phyloP scores from a whole-genome alignment of 768 basidiomycete species.

The Filobasidium wieringae region DNA sequence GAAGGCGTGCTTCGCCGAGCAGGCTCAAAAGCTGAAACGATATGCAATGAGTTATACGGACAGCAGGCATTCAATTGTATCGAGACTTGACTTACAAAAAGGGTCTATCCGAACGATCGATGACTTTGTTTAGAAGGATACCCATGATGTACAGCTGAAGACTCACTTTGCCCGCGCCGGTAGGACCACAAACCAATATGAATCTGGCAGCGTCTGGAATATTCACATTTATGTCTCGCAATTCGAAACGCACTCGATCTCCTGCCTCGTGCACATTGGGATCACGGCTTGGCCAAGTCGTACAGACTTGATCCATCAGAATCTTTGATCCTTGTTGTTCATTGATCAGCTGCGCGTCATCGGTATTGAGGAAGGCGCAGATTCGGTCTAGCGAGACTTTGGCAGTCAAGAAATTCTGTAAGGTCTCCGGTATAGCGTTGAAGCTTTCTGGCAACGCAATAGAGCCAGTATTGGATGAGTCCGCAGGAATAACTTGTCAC shows the following conservation, averaged over 20 bases:
- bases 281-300: constrained; percentile 25
- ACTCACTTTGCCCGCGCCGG: constrained; percentile 34
- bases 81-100: constrained; percentile 20
- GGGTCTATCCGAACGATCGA: constrained; percentile 4
- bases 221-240: constrained; percentile 20
- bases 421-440: constrained; percentile 12
- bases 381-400: constrained; percentile 28
- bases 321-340: not conserved
- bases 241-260: constrained; percentile 16
- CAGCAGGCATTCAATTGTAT: not conserved
- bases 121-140: not conserved
- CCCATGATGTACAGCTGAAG: not conserved
- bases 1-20: constrained; percentile 26
- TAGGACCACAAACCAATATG: constrained; percentile 30
- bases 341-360: constrained; percentile 16
- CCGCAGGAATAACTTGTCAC: not conserved
- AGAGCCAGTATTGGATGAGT: not conserved
- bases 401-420: constrained; percentile 17
- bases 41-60: not conserved
- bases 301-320: constrained; percentile 14
- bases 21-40: constrained; percentile 25
- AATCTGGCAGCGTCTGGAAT: constrained; percentile 20
- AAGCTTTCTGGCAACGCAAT: constrained; percentile 7
- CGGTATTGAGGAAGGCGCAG: constrained; percentile 20
- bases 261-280: not conserved